phyloP scores from a whole-genome alignment of 2,329 filamentous ascomycete species.

The Penicillium brevicompactum region DNA sequence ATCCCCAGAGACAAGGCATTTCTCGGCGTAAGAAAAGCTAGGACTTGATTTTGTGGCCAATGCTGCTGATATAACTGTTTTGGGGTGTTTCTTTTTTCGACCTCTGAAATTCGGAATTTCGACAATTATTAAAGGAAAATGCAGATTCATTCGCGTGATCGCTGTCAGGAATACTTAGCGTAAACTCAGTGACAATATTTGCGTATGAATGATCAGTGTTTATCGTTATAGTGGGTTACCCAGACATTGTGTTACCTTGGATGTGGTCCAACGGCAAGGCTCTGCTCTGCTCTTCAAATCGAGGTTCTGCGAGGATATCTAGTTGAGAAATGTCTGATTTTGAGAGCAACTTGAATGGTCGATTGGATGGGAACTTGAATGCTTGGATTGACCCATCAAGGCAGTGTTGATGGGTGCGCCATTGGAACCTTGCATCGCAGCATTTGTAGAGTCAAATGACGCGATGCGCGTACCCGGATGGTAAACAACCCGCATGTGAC shows the following conservation, averaged over 20 bases:
- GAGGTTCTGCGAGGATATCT: no score
- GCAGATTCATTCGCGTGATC: background rate
- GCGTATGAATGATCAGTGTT: background rate
- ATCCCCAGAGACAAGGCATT: constrained; percentile 19
- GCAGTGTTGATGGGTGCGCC: background rate
- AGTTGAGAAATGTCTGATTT: background rate
- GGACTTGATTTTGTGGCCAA: background rate
- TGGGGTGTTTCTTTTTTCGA: background rate
- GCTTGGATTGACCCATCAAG: background rate
- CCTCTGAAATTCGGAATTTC: background rate
- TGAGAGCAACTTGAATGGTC: background rate
- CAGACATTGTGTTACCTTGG: constrained; percentile 6
- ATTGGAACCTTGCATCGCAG: background rate
- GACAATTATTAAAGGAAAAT: background rate
- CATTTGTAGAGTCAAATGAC: background rate
- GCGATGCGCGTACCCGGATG: background rate
- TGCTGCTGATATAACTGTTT: background rate
- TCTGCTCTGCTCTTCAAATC: background rate
- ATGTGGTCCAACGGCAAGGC: background rate
- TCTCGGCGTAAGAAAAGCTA: background rate
- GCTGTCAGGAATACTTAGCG: background rate
- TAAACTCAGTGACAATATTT: background rate
- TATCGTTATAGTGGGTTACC: constrained; percentile 7
- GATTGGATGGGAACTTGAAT: background rate
- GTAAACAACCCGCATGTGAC: background rate